Conservation (phyloP, 352 stramenopile species). For the Phytophthora crassamura region DNA sequence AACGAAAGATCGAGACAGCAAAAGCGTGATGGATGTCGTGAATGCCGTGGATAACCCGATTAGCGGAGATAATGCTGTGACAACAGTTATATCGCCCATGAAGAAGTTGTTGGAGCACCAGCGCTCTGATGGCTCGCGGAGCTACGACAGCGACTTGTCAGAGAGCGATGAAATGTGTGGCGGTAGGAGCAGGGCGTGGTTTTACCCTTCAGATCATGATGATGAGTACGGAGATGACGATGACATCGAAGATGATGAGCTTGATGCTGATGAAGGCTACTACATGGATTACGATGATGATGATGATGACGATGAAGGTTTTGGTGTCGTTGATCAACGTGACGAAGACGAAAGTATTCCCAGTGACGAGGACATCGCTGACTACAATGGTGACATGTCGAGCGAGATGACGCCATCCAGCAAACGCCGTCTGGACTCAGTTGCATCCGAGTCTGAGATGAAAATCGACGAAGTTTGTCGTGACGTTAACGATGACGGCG, state of each 20-base stretch:
- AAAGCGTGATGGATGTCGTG: slow-evolving; percentile 57
- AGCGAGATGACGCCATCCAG: slow-evolving; percentile 15
- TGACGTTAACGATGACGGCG: background rate
- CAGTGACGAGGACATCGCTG: slow-evolving; percentile 45
- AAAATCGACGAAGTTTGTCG: slow-evolving; percentile 24
- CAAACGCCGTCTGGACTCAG: slow-evolving; percentile 41
- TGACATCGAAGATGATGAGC: slow-evolving; percentile 58
- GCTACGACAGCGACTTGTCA: slow-evolving; percentile 61
- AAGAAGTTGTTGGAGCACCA: slow-evolving; percentile 68
- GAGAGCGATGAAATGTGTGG: slow-evolving; percentile 45
- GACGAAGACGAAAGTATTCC: slow-evolving; percentile 37
- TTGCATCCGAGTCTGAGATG: slow-evolving; percentile 45
- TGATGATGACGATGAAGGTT: slow-evolving; percentile 47
- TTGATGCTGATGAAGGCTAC: slow-evolving; percentile 60
- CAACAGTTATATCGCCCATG: slow-evolving; percentile 43
- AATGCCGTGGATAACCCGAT: slow-evolving; percentile 20
- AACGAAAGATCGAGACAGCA: slow-evolving; percentile 57
- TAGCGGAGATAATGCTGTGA: slow-evolving; percentile 7
- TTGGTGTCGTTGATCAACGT: slow-evolving; percentile 17
- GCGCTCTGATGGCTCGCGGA: slow-evolving; percentile 19
- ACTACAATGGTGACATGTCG: slow-evolving; percentile 18
- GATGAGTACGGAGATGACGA: slow-evolving; percentile 56
- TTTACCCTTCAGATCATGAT: slow-evolving; percentile 55
- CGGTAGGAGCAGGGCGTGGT: slow-evolving; percentile 38
- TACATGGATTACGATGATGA: slow-evolving; percentile 72